Base-by-base conservation (phyloP, 2,329 filamentous ascomycete genomes). In the Aspergillus piperis region DNA sequence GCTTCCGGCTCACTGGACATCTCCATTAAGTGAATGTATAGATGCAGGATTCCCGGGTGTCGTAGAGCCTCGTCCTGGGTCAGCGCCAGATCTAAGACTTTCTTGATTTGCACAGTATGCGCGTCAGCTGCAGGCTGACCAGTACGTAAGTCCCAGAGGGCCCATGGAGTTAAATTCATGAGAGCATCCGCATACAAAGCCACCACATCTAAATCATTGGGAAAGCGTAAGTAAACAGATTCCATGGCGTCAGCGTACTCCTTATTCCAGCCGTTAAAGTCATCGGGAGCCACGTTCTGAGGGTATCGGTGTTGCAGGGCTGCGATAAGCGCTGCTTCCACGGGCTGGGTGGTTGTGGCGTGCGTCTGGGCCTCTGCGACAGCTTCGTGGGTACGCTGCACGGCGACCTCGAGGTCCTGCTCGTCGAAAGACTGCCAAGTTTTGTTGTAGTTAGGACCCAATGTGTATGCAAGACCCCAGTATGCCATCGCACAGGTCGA, bases 391-490 rank as follows among this genome's bases (percentile, higher is more conserved):
- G 84, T 84, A 30, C 78, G 76, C 42, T 76, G 70, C 6, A 89
- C 77, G 0, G 81, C 65, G 1, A 36, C 73, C 10, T 79, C 73
- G 4, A 88, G 77, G 64, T 92, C 90, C 0, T 78, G 73, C 1
- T 81, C 75, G 57, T 89, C 88, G 64, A 92, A 91, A 23, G 86
- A 81, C 27, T 86, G 83, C 90, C 90, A 92, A 0, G 90, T 87
- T 69, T 92, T 91, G 77, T 93, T 91, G 73, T 90, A 89, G 69
- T 94, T 92, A 3, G 90, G 90, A 0, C 90, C 90, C 0, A 90
- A 76, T 1, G 87, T 81, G 70, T 90, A 92, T 0, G 90, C 75
- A 4, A 78, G 64, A 1, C 76, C 76, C 76, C 76, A 78, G 60
- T 77, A 73, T 7, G 76, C 76, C 68, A 79, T 75, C 1, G 75